phyloP scores from a whole-genome alignment of 2,329 filamentous ascomycete species.

The Bipolaris gigantea region DNA sequence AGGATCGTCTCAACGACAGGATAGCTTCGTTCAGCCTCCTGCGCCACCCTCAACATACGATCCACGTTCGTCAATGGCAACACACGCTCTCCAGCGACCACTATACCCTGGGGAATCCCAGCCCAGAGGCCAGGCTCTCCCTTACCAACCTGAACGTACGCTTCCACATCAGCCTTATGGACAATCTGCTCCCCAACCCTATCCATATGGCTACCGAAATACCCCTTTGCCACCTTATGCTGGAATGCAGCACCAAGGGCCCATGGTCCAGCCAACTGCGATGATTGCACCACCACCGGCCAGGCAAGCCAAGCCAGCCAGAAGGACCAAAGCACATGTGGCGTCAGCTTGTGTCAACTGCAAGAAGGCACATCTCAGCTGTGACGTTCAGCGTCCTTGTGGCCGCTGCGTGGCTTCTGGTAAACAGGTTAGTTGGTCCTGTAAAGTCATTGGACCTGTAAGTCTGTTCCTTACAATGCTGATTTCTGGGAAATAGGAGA shows the following conservation, averaged over 20 bases:
- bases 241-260: slow-evolving; percentile 30
- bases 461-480: slow-evolving; percentile 2
- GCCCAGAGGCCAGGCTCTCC: slow-evolving; percentile 23
- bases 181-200: slow-evolving; percentile 29
- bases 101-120: slow-evolving; percentile 39
- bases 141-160: slow-evolving; percentile 32
- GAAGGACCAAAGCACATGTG: slow-evolving; percentile 73
- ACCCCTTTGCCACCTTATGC: slow-evolving; percentile 29
- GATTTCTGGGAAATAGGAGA: slow-evolving; percentile 56
- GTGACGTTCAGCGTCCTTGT: slow-evolving; percentile 72
- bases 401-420: slow-evolving; percentile 75
- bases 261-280: slow-evolving; percentile 37
- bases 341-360: slow-evolving; percentile 84
- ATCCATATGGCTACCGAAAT: slow-evolving; percentile 36
- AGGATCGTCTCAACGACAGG: slow-evolving; percentile 28
- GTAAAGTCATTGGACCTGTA: background rate
- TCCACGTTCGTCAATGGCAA: slow-evolving; percentile 24
- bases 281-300: slow-evolving; percentile 38
- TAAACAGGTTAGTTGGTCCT: slow-evolving; percentile 58
- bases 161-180: slow-evolving; percentile 33
- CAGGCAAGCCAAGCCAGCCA: slow-evolving; percentile 40
- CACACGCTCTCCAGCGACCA: slow-evolving; percentile 27
- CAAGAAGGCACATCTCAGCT: slow-evolving; percentile 76
- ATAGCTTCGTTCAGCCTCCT: slow-evolving; percentile 31
- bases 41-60: slow-evolving; percentile 31